Evolutionary conservation across 192 early-diverging fungal species (phyloP), one percentile per base, ranked within the genome.

Genomic region (Paraglomus occultum): DNA sequence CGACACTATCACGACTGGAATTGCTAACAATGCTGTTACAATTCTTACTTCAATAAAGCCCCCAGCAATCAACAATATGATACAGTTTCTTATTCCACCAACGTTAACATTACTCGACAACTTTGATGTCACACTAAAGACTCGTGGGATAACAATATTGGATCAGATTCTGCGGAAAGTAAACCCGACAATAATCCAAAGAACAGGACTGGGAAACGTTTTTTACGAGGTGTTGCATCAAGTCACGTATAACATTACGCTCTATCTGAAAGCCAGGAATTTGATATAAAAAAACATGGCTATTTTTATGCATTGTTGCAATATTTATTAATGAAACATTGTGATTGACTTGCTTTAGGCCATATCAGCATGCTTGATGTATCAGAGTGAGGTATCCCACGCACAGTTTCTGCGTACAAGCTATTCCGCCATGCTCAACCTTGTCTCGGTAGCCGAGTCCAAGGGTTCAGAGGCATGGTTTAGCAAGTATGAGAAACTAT

Each of bases 81-180:
- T 72, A 44, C 52, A 52, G 6, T 51, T 72, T 17, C 22, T 72
- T 43, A 48, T 72, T 52, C 71, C 71, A 43, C 63, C 71, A 44
- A 72, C 52, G 14, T 65, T 72, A 53, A 49, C 63, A 10, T 17
- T 72, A 17, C 64, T 72, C 58, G 71, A 72, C 43, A 63, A 72
- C 47, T 72, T 55, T 53, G 47, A 67, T 46, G 42, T 72, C 0
- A 67, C 40, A 31, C 66, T 65, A 6, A 72, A 72, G 38, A 72
- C 46, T 47, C 51, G 39, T 8, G 71, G 71, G 9, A 42, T 67
- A 7, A 39, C 50, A 11, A 54, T 72, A 31, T 17, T 72, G 4
- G 43, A 65, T 10, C 63, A 66, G 42, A n/a, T 64, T 22, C 58
- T 72, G 51, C 51, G 58, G 53, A 6, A 67, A 55, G 52, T 63